Evolutionary conservation across 176 grass and related monocot species (phyloP), one percentile per base, ranked within the genome.

Genomic region (Elaeis guineensis): DNA sequence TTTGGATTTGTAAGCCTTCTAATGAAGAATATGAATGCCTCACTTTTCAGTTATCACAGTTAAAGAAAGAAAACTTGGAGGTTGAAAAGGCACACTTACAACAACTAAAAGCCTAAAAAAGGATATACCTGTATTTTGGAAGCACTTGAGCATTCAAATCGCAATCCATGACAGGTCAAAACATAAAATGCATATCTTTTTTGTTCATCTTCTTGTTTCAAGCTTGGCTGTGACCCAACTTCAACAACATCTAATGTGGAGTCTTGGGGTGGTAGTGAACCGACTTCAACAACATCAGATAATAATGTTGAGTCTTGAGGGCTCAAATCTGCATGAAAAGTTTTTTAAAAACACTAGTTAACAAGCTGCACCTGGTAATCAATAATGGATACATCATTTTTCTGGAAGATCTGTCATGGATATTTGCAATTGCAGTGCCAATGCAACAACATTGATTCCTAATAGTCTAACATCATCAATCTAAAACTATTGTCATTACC

Each of bases 151-250:
- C 87, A 91, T 71, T 91, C 92, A 61, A 97, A 89, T 22, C 72
- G 78, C 55, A 91, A 75, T 11, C 93, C 93, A 22, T 89, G 84
- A 63, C 28, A 57, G 48, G 79, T 97, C 55, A 89, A 69, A 6
- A 97, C 61, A 60, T 71, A 85, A 66, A 97, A 92, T 9, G 81
- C 93, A 18, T 91, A 85, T 88, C 80, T 78, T 12, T 63, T 89
- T 23, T 97, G 74, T 23, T 74, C 65, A 20, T 92, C 87, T 64
- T 83, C 87, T 6, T 75, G 78, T 58, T 72, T 74, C 55, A 97
- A 85, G 48, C 61, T 89, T 19, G 80, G 78, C 6, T 77, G 73
- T 19, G 66, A 32, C 2, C 93, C 87, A 66, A 89, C 71, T 64
- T 97, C 81, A 57, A 85, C 75, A 52, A 86, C 57, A 18, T 92